Percentiles rank a stretch among this genome's conserved stretches.
Evolutionary conservation across 768 basidiomycete genomes (phyloP).

Genomic region (Lyophyllum atratum): DNA sequence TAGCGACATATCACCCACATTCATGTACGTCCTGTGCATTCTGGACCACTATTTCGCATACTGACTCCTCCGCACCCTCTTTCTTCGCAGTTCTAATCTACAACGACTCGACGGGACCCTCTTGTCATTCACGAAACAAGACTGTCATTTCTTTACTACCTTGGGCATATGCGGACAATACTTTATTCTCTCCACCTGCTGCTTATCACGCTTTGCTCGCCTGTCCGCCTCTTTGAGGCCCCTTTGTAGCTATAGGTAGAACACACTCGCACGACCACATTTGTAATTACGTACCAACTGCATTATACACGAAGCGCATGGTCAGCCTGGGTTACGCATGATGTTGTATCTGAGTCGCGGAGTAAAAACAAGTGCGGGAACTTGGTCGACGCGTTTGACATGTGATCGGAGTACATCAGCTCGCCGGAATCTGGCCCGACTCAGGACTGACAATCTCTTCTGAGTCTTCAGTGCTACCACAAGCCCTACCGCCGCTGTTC

Average conservation of each 20-base stretch:
- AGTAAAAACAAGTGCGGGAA: not conserved
- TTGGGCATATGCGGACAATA: conserved; percentile 22
- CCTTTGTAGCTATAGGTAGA: conserved; percentile 38
- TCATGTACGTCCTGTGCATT: conserved; percentile 16
- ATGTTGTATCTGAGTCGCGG: not conserved
- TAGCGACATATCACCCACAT: conserved; percentile 19
- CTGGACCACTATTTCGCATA: not conserved
- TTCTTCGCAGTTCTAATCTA: conserved; percentile 7
- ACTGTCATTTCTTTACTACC: conserved; percentile 34
- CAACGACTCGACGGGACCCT: conserved; percentile 32
- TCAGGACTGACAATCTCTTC: too few relatives aligned
- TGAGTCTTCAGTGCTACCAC: not conserved
- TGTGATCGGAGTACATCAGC: not conserved
- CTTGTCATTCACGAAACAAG: conserved; percentile 61
- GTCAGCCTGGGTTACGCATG: conserved; percentile 20
- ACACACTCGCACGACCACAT: conserved; percentile 17
- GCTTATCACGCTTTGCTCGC: conserved; percentile 16
- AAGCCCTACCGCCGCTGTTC: conserved; percentile 7
- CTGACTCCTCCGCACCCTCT: not conserved
- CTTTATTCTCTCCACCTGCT: conserved; percentile 8
- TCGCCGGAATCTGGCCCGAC: too few relatives aligned
- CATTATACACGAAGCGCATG: conserved; percentile 36
- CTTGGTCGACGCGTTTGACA: not conserved
- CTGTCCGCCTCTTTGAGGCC: conserved; percentile 13
- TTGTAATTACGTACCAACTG: conserved; percentile 33